phyloP scores from a whole-genome alignment of 768 basidiomycete species.

The Cystobasidium tubakii region DNA sequence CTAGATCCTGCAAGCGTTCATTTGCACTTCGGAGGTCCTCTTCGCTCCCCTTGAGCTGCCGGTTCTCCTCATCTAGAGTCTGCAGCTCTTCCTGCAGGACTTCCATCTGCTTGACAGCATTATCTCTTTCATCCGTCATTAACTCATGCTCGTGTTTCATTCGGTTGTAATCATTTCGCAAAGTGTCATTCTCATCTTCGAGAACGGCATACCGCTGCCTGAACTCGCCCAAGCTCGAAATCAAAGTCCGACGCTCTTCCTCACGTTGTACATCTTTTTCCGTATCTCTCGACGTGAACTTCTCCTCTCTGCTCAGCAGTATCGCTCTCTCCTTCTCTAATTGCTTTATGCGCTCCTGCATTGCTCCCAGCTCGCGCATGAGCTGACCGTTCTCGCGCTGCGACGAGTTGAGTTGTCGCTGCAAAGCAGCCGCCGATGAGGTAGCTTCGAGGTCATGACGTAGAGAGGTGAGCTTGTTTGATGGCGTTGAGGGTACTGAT shows the following conservation, averaged over 20 bases:
- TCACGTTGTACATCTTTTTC: conserved; percentile 4
- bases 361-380: conserved; percentile 26
- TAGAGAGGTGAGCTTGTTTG: conserved; percentile 2
- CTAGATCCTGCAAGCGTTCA: conserved; percentile 13
- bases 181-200: conserved; percentile 30
- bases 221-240: conserved; percentile 21
- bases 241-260: not conserved
- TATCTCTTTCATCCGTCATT: conserved; percentile 5
- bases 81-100: conserved; percentile 29
- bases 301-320: conserved; percentile 19
- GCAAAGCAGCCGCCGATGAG: not conserved
- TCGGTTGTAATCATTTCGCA: not conserved
- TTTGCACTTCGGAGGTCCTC: not conserved
- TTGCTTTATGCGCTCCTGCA: conserved; percentile 28
- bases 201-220: conserved; percentile 20
- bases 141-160: conserved; percentile 18
- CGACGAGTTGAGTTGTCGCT: conserved; percentile 20
- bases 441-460: conserved; percentile 8
- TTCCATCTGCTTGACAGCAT: conserved; percentile 21
- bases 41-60: not conserved
- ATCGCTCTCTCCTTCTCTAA: conserved; percentile 26
- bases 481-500: conserved; percentile 24
- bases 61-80: conserved; percentile 34
- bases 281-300: conserved; percentile 10
- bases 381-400: conserved; percentile 29